Conservation (phyloP, 1,139 yeast species). For the Eremothecium gossypii region DNA sequence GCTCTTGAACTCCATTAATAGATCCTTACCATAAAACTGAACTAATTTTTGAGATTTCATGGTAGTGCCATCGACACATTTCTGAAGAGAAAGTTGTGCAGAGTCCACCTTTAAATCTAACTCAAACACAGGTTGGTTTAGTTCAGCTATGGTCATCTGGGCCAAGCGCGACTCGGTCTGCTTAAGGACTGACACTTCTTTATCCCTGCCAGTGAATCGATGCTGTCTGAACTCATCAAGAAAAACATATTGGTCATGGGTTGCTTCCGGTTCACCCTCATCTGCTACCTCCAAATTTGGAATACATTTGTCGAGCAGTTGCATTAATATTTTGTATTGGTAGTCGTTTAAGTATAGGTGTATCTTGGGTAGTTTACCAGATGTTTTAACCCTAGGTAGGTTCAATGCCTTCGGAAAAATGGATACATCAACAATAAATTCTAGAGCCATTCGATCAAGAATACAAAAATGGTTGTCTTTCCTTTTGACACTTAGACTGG, state of each 20-base stretch:
- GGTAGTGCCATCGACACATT: conserved; percentile 56
- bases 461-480: conserved; percentile 37
- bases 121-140: conserved; percentile 59
- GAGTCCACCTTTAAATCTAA: conserved; percentile 58
- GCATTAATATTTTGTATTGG: conserved; percentile 83
- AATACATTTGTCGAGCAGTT: conserved; percentile 57
- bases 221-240: conserved; percentile 7
- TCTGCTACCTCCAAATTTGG: conserved; percentile 45
- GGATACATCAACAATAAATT: conserved; percentile 66
- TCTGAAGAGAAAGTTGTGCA: conserved; percentile 53
- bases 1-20: conserved; percentile 51
- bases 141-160: conserved; percentile 19
- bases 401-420: conserved; percentile 74
- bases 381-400: conserved; percentile 61
- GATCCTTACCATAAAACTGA: conserved; percentile 60
- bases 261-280: conserved; percentile 16
- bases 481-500: conserved; percentile 47
- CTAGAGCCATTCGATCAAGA: conserved; percentile 67
- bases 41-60: conserved; percentile 60
- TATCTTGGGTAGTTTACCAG: conserved; percentile 74
- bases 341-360: conserved; percentile 71
- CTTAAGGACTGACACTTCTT: conserved; percentile 16
- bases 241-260: conserved; percentile 17
- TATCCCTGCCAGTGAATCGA: conserved; percentile 6
- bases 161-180: conserved; percentile 14